Conservation (phyloP, 805 yeast genomes). For the Peterozyma toletana region DNA sequence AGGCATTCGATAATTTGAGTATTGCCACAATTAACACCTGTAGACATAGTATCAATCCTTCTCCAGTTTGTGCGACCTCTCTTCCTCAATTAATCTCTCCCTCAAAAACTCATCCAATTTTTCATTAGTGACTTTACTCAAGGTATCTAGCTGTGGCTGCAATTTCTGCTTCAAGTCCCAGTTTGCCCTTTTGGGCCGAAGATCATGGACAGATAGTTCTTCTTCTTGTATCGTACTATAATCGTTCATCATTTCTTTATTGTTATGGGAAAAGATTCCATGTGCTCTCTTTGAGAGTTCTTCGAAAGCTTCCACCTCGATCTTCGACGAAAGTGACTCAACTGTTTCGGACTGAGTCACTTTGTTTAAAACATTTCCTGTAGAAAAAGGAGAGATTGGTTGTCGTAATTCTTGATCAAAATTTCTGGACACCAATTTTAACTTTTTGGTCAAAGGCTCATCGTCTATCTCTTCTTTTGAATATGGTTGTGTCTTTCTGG, state of each 20-base stretch:
- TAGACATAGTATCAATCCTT: too few species aligned
- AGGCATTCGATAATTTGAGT: too few species aligned
- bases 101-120: constrained; percentile 30
- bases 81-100: constrained; percentile 16
- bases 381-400: too few species aligned
- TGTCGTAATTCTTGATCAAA: neutral
- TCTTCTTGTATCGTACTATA: too few species aligned
- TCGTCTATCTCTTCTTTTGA: neutral
- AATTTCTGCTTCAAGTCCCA: constrained; percentile 30
- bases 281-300: too few species aligned
- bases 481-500: constrained; percentile 10
- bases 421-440: constrained; percentile 6
- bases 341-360: too few species aligned
- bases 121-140: constrained; percentile 35
- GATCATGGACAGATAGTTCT: neutral
- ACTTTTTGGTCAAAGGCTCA: neutral
- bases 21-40: too few species aligned
- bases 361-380: too few species aligned
- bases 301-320: too few species aligned
- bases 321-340: too few species aligned
- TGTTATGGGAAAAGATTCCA: too few species aligned
- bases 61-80: neutral
- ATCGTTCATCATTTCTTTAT: too few species aligned
- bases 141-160: constrained; percentile 13
- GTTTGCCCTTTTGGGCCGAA: constrained; percentile 19